These are phyloP conservation scores for Syzygium grande DNA, from an alignment of 345 rosid genomes.

Conservation along the genomic window DNA sequence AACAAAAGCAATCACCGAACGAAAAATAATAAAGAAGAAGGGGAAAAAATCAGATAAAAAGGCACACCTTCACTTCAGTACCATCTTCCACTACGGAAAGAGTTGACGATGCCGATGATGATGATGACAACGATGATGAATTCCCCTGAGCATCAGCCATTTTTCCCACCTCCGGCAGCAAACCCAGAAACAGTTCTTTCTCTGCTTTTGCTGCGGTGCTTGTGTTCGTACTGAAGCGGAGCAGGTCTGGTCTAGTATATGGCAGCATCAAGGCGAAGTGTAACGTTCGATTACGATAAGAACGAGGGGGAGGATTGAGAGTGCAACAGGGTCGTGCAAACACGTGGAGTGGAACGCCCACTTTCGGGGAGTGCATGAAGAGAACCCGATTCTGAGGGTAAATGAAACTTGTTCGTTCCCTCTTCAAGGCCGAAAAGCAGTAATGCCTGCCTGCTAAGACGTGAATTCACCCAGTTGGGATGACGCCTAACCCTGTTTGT, in stretches of 20 bases:
- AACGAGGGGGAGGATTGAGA: background rate
- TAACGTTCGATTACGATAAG: background rate
- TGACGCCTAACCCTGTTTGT: background rate
- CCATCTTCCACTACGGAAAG: background rate
- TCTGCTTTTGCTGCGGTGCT: background rate
- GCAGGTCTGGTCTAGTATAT: background rate
- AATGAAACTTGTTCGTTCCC: background rate
- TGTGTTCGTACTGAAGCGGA: background rate
- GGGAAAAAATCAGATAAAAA: background rate
- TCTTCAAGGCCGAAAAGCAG: background rate
- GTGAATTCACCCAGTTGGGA: background rate
- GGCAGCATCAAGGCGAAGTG: background rate
- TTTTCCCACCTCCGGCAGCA: background rate
- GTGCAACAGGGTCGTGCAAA: background rate
- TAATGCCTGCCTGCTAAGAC: background rate
- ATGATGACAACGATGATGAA: background rate
- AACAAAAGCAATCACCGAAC: background rate
- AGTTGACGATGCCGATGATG: background rate
- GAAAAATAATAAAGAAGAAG: background rate
- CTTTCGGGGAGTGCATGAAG: background rate
- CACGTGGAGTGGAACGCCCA: background rate
- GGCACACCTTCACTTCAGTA: background rate
- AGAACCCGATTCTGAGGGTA: background rate
- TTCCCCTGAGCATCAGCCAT: background rate
- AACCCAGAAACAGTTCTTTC: background rate